Conservation (phyloP, 78 protist species). For the Tieghemostelium lacteum region DNA sequence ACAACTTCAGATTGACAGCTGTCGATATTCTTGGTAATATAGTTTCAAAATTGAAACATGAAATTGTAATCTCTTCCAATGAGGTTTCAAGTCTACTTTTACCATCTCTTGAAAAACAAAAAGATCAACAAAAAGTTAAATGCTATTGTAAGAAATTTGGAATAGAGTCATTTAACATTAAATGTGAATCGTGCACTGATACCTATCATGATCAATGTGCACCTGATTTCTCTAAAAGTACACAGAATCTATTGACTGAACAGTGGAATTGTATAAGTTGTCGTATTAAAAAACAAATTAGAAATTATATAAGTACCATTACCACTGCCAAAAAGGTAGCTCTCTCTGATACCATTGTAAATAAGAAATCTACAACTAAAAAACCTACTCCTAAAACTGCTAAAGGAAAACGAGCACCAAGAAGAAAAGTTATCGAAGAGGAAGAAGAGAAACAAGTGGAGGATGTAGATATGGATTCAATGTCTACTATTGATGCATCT, state of each 20-base stretch:
- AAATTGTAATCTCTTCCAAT: neutral
- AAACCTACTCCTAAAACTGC: neutral
- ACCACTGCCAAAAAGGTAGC: neutral
- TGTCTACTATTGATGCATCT: neutral
- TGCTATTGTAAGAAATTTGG: conserved; percentile 34
- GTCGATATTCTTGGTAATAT: conserved; percentile 45
- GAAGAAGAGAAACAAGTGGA: neutral
- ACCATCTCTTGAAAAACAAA: neutral
- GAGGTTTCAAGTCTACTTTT: neutral
- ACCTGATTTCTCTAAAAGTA: neutral
- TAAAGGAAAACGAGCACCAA: neutral
- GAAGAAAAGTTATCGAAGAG: neutral
- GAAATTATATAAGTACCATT: neutral
- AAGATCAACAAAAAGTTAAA: neutral
- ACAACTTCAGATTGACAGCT: conserved; percentile 15
- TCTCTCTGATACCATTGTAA: neutral
- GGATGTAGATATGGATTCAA: neutral
- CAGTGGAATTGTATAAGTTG: conserved; percentile 54
- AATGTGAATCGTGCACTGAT: conserved; percentile 26
- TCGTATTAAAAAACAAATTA: conserved; percentile 25
- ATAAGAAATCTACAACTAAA: neutral
- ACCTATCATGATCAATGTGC: conserved; percentile 50
- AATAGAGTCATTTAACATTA: conserved; percentile 21
- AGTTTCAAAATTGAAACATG: conserved; percentile 67
- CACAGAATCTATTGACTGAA: neutral